Evolutionary conservation across 108 stramenopile species (phyloP).

Genomic region (Fragilariopsis cylindrus): DNA sequence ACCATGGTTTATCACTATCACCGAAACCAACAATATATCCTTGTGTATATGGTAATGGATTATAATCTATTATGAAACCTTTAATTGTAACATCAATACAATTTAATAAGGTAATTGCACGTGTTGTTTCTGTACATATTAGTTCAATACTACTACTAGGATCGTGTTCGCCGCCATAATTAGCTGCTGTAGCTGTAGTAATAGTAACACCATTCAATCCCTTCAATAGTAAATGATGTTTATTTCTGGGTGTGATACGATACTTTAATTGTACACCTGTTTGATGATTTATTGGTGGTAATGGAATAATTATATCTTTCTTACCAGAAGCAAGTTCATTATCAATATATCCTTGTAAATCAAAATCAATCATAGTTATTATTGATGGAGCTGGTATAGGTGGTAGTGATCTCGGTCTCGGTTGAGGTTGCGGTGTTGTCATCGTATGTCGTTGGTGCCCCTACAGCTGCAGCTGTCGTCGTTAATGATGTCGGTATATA

Average conservation of each 20-base stretch:
- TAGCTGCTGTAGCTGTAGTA: not conserved
- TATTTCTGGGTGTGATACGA: not conserved
- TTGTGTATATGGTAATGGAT: not conserved
- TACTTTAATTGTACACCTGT: not conserved
- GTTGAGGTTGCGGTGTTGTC: no score
- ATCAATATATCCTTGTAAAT: not conserved
- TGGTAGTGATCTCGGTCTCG: no score
- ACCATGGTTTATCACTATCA: not conserved
- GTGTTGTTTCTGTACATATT: not conserved
- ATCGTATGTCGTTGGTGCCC: no score
- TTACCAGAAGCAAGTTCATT: not conserved
- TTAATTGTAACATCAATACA: not conserved
- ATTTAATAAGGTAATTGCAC: not conserved
- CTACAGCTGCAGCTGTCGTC: no score
- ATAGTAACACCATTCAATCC: not conserved
- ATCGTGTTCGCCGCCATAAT: no score
- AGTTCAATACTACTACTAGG: not conserved
- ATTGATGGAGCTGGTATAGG: no score
- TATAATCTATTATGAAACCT: not conserved
- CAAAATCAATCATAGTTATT: not conserved
- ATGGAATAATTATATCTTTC: not conserved
- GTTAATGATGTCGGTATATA: no score
- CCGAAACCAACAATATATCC: not conserved
- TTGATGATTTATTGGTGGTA: not conserved
- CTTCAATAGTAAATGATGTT: not conserved